Percentiles rank a stretch among this genome's conserved stretches.
Conservation (phyloP, 2,329 filamentous ascomycete genomes). For the Colletotrichum magnum region DNA sequence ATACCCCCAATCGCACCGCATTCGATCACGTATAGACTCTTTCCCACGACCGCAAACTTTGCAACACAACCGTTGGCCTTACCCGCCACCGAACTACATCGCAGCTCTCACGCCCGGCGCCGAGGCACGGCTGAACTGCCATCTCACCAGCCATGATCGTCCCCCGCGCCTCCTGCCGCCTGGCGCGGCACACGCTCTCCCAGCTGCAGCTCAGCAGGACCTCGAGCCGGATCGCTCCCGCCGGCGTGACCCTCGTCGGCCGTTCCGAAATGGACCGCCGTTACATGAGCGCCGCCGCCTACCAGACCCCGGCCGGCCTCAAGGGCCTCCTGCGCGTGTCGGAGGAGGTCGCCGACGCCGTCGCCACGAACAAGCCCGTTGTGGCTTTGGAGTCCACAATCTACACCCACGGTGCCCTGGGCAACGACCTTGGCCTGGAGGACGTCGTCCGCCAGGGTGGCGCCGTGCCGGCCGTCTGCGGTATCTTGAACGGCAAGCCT, state of each 20-base stretch:
- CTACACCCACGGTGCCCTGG: constrained; percentile 93
- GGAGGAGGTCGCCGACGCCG: constrained; percentile 85
- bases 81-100: background rate
- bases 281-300: constrained; percentile 36
- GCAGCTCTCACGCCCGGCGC: constrained; percentile 1
- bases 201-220: constrained; percentile 24
- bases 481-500: constrained; percentile 86
- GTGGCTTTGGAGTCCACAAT: constrained; percentile 97
- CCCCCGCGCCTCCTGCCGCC: constrained; percentile 31
- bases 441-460: constrained; percentile 85
- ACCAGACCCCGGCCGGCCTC: constrained; percentile 47
- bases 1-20: background rate
- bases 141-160: constrained; percentile 21
- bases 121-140: constrained; percentile 7
- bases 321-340: constrained; percentile 76
- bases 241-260: constrained; percentile 2
- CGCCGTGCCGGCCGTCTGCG: constrained; percentile 90
- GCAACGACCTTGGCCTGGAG: constrained; percentile 80
- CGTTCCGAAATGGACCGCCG: constrained; percentile 11
- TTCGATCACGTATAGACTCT: background rate
- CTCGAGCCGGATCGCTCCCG: background rate
- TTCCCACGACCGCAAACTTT: background rate
- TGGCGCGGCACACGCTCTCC: constrained; percentile 33
- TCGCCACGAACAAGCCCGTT: constrained; percentile 82
- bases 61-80: background rate